phyloP scores from a whole-genome alignment of 352 stramenopile genomes.

The Globisporangium rhizosaccharum region DNA sequence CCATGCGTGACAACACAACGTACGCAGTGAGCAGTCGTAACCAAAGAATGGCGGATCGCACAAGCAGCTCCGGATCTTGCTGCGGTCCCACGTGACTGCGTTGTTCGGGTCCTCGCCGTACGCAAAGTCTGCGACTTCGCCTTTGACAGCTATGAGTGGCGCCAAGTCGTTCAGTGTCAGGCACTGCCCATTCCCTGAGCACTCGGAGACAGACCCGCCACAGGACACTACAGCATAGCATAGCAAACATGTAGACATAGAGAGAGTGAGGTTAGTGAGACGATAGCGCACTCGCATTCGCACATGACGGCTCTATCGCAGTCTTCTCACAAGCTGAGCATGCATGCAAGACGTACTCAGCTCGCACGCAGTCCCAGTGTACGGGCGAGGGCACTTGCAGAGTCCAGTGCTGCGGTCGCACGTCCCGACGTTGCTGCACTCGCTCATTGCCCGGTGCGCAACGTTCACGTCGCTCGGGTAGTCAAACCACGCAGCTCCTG shows the following conservation, averaged over 20 bases:
- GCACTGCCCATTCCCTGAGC: slow-evolving; percentile 75
- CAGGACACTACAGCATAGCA: slow-evolving; percentile 40
- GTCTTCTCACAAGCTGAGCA: background rate
- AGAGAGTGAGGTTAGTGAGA: background rate
- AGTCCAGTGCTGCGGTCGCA: slow-evolving; percentile 65
- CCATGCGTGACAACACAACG: slow-evolving; percentile 2
- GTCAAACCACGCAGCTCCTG: slow-evolving; percentile 54
- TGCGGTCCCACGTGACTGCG: slow-evolving; percentile 62
- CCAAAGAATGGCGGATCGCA: slow-evolving; percentile 55
- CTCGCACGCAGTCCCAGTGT: slow-evolving; percentile 61
- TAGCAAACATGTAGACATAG: background rate
- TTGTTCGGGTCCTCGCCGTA: slow-evolving; percentile 70
- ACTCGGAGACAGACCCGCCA: slow-evolving; percentile 32
- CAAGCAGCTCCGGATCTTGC: slow-evolving; percentile 59
- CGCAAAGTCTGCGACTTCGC: slow-evolving; percentile 40
- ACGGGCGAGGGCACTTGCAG: slow-evolving; percentile 71
- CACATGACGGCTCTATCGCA: background rate
- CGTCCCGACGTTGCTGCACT: slow-evolving; percentile 60
- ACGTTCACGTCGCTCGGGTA: slow-evolving; percentile 51
- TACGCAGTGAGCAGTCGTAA: slow-evolving; percentile 69
- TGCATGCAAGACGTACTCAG: slow-evolving; percentile 36
- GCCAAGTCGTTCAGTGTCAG: slow-evolving; percentile 61
- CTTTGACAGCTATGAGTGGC: slow-evolving; percentile 46
- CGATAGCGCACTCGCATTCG: background rate
- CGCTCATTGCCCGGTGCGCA: slow-evolving; percentile 36